Percentiles rank a stretch among this genome's conserved stretches.
Evolutionary conservation across 2,329 filamentous ascomycete genomes (phyloP).

Genomic region (Colletotrichum sp.): DNA sequence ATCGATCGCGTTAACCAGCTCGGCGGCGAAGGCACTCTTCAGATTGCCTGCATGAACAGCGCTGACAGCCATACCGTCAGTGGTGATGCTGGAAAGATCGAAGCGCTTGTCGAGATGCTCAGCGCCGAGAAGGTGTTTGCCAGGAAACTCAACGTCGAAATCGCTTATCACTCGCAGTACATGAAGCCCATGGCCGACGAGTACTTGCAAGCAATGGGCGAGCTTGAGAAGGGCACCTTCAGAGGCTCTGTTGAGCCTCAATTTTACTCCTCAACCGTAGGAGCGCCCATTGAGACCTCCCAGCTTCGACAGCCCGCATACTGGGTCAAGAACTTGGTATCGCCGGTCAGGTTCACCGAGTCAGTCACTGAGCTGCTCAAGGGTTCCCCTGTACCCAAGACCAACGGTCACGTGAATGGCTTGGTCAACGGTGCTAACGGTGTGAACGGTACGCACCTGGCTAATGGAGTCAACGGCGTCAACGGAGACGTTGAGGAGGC

Average conservation of each 20-base stretch:
- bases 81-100: constrained; percentile 22
- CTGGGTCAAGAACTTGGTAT: constrained; percentile 50
- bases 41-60: constrained; percentile 57
- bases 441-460: background rate
- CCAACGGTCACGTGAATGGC: background rate
- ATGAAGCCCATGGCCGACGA: constrained; percentile 47
- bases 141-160: constrained; percentile 52
- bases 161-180: constrained; percentile 60
- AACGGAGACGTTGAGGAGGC: background rate
- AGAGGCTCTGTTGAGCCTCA: background rate
- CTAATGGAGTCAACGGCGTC: background rate
- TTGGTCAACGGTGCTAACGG: background rate
- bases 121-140: constrained; percentile 44
- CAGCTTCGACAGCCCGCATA: constrained; percentile 33
- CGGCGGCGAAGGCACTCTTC: constrained; percentile 25
- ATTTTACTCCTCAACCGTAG: constrained; percentile 15
- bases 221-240: background rate
- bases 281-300: background rate
- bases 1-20: constrained; percentile 29
- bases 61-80: constrained; percentile 57
- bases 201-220: constrained; percentile 31
- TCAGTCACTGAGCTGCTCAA: constrained; percentile 37
- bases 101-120: constrained; percentile 36
- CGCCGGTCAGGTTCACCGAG: constrained; percentile 48
- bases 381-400: background rate